A percentile compares a stretch with the other conserved stretches of the same genome.
phyloP scores from a whole-genome alignment of 495 filamentous ascomycete species.

The Penicillium maclennaniae region DNA sequence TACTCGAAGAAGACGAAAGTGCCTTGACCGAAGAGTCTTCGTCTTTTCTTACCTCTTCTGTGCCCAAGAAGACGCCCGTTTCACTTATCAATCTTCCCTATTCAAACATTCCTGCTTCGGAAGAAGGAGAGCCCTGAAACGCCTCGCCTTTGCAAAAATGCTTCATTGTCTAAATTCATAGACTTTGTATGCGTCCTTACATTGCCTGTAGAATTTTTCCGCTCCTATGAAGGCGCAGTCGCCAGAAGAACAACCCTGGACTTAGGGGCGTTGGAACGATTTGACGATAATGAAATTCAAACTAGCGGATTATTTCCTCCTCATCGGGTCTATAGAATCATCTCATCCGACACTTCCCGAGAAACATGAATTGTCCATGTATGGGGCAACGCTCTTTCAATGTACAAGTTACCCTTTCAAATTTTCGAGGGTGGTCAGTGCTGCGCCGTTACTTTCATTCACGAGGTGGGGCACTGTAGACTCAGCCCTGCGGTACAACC shows the following conservation, averaged over 20 bases:
- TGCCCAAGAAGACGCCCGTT: not conserved
- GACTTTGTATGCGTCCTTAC: not conserved
- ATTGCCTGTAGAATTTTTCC: not conserved
- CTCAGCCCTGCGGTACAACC: not conserved
- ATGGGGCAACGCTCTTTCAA: not conserved
- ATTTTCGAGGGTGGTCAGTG: not conserved
- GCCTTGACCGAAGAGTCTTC: not conserved
- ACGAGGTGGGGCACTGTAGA: not conserved
- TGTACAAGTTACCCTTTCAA: not conserved
- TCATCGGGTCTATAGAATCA: not conserved
- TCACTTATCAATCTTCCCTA: not conserved
- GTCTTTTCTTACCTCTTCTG: not conserved
- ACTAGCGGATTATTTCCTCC: not conserved
- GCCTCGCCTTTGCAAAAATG: not conserved
- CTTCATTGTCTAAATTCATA: not conserved
- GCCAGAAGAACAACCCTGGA: not conserved
- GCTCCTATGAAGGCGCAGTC: not conserved
- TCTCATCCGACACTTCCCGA: not conserved
- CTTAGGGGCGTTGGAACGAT: not conserved
- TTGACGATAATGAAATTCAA: not conserved
- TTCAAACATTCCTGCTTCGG: not conserved
- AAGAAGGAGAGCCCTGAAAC: not conserved
- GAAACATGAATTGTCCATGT: not conserved
- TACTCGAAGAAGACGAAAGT: constrained; percentile 10
- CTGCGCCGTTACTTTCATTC: not conserved